Percentiles rank a stretch among this genome's conserved stretches.
Evolutionary conservation across 2,329 filamentous ascomycete genomes (phyloP).

Genomic region (Coniochaeta sp.): DNA sequence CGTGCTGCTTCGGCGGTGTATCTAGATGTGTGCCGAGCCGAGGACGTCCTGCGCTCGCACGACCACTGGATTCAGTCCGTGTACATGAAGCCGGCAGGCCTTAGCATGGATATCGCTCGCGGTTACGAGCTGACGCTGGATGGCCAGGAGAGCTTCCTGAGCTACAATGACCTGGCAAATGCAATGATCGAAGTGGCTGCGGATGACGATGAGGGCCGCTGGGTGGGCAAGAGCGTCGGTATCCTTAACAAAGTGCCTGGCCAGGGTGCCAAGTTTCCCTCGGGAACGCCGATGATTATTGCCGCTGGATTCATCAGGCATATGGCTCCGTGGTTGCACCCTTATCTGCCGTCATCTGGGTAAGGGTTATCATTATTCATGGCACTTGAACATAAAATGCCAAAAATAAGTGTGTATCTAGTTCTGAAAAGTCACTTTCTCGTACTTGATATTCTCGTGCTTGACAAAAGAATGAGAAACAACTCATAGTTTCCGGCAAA

Average conservation of each 20-base stretch:
- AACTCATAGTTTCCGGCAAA: too few species aligned
- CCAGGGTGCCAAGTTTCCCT: slow-evolving; percentile 23
- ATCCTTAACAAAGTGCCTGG: slow-evolving; percentile 17
- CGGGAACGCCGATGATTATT: slow-evolving; percentile 23
- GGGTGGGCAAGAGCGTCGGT: slow-evolving; percentile 17
- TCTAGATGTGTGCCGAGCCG: slow-evolving; percentile 25
- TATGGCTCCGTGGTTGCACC: slow-evolving; percentile 24
- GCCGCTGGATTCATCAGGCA: slow-evolving; percentile 22
- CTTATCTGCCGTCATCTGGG: slow-evolving; percentile 18
- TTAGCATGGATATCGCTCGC: slow-evolving; percentile 25
- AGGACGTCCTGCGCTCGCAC: slow-evolving; percentile 27
- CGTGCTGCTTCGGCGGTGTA: slow-evolving; percentile 28
- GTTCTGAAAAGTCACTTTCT: too few species aligned
- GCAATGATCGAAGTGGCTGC: slow-evolving; percentile 40
- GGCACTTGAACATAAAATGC: too few species aligned
- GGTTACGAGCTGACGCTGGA: slow-evolving; percentile 32
- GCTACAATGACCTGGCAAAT: slow-evolving; percentile 35
- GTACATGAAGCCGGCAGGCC: slow-evolving; percentile 34
- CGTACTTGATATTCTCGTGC: too few species aligned
- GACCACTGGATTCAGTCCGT: slow-evolving; percentile 27
- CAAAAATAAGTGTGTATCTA: too few species aligned
- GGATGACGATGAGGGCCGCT: slow-evolving; percentile 21
- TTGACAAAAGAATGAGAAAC: too few species aligned
- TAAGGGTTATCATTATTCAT: not conserved
- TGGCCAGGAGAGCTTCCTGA: slow-evolving; percentile 28